Conservation (phyloP, 1,284 basidiomycete species). For the Heterobasidion annosum region DNA sequence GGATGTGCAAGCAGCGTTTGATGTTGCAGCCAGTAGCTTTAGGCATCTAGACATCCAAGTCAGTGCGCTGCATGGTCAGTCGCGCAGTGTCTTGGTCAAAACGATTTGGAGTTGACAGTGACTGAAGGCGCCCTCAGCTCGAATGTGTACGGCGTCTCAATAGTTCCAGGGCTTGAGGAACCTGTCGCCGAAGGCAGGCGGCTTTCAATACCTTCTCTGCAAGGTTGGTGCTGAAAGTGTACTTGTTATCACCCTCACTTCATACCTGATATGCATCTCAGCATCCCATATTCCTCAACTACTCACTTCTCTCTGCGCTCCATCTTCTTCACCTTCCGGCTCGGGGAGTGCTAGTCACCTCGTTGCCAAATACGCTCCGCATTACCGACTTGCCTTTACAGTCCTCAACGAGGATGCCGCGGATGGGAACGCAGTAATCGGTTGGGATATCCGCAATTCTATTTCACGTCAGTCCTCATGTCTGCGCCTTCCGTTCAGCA, state of each 20-base stretch:
- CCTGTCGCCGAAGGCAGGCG: slow-evolving; percentile 6
- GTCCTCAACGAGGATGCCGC: slow-evolving; percentile 83
- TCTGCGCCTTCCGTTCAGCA: slow-evolving; percentile 5
- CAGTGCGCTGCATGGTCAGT: slow-evolving; percentile 1
- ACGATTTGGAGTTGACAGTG: slow-evolving; percentile 1
- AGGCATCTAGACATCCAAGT: slow-evolving; percentile 6
- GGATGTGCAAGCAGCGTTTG: slow-evolving; percentile 10
- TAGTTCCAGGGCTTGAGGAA: slow-evolving; percentile 1
- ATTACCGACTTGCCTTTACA: slow-evolving; percentile 75
- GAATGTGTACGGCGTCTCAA: slow-evolving; percentile 7
- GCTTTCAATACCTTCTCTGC: slow-evolving; percentile 5
- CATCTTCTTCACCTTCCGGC: slow-evolving; percentile 18
- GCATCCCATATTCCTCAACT: slow-evolving; percentile 33
- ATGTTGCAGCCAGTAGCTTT: slow-evolving; percentile 3
- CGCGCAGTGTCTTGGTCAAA: neutral
- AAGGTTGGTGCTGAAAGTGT: slow-evolving; percentile 1
- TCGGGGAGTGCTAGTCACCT: slow-evolving; percentile 37
- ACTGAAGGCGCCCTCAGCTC: neutral
- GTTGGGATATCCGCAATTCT: slow-evolving; percentile 68
- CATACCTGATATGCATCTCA: neutral
- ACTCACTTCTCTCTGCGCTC: slow-evolving; percentile 41
- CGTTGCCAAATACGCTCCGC: slow-evolving; percentile 67
- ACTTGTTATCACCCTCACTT: neutral
- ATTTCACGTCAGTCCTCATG: slow-evolving; percentile 45
- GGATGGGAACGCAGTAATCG: slow-evolving; percentile 46